A percentile compares a stretch with the other conserved stretches of the same genome.
Evolutionary conservation across 306 rosid genomes (phyloP).

Genomic region (Cucurbita argyrosperma): DNA sequence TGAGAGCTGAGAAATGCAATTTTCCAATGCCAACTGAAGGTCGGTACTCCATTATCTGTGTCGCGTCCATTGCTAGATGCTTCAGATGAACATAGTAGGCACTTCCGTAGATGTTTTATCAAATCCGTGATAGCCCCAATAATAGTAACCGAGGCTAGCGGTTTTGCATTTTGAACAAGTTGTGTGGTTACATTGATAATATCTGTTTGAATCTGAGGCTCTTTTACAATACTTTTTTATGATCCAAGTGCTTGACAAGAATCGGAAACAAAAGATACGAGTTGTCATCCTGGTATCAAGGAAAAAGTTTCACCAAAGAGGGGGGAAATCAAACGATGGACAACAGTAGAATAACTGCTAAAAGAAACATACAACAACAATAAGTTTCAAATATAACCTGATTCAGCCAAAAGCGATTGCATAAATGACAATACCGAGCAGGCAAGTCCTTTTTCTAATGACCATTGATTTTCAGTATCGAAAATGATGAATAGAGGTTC

Average conservation of each 20-base stretch:
- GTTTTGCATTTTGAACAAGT: slow-evolving; percentile 59
- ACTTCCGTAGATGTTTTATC: slow-evolving; percentile 64
- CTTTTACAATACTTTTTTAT: slow-evolving; percentile 62
- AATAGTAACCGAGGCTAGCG: slow-evolving; percentile 44
- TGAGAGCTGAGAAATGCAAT: slow-evolving; percentile 55
- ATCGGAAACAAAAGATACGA: slow-evolving; percentile 60
- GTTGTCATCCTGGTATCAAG: slow-evolving; percentile 56
- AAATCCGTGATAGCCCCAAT: slow-evolving; percentile 66
- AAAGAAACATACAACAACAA: not conserved
- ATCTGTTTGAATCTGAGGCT: slow-evolving; percentile 51
- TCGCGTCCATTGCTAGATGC: slow-evolving; percentile 26
- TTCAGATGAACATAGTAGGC: slow-evolving; percentile 53
- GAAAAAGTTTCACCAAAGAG: slow-evolving; percentile 2
- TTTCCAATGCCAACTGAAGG: slow-evolving; percentile 57
- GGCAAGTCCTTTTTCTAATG: slow-evolving; percentile 61
- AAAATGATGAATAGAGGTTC: slow-evolving; percentile 81
- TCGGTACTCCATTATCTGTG: slow-evolving; percentile 34
- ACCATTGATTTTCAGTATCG: slow-evolving; percentile 69
- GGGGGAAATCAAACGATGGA: not conserved
- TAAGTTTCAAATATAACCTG: slow-evolving; percentile 41
- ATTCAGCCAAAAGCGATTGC: slow-evolving; percentile 61
- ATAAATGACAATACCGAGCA: slow-evolving; percentile 46
- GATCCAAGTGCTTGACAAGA: slow-evolving; percentile 96
- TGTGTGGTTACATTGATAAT: slow-evolving; percentile 45
- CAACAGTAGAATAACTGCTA: not conserved